Conservation (phyloP, 164 flowering plant genomes). For the Magnolia officinalis region DNA sequence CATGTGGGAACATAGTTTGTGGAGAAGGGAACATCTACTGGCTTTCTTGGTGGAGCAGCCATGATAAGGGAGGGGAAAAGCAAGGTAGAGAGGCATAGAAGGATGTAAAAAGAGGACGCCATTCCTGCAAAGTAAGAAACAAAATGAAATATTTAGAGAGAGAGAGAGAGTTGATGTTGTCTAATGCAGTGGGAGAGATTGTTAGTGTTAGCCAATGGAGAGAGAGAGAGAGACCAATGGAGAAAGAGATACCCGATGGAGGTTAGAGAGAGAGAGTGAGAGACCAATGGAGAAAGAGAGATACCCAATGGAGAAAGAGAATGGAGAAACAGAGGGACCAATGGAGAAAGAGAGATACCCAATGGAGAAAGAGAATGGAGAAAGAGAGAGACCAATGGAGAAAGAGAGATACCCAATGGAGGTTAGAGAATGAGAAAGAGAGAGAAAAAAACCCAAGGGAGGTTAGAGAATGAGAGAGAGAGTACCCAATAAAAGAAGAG, state of each 20-base stretch:
- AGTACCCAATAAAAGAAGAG: not conserved
- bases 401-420: not conserved
- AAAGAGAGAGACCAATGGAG: not conserved
- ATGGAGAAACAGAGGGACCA: not conserved
- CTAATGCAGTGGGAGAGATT: not conserved
- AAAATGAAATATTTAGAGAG: not conserved
- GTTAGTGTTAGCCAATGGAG: too few species aligned
- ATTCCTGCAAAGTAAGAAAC: slow-evolving; percentile 26
- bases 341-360: not conserved
- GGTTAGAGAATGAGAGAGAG: not conserved
- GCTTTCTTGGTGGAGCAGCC: slow-evolving; percentile 41
- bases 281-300: not conserved
- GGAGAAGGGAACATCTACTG: slow-evolving; percentile 56
- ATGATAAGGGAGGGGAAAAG: slow-evolving; percentile 22
- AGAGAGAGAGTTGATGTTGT: not conserved
- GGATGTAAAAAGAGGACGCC: slow-evolving; percentile 25
- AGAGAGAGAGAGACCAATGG: not conserved
- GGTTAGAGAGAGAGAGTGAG: not conserved
- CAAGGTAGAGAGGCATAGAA: slow-evolving; percentile 20
- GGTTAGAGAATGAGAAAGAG: not conserved
- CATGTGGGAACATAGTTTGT: slow-evolving; percentile 72
- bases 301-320: not conserved
- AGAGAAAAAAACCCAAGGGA: not conserved
- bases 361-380: not conserved
- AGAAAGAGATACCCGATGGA: not conserved